Conservation (phyloP, 129 eudicot species). For the Lonicera japonica region DNA sequence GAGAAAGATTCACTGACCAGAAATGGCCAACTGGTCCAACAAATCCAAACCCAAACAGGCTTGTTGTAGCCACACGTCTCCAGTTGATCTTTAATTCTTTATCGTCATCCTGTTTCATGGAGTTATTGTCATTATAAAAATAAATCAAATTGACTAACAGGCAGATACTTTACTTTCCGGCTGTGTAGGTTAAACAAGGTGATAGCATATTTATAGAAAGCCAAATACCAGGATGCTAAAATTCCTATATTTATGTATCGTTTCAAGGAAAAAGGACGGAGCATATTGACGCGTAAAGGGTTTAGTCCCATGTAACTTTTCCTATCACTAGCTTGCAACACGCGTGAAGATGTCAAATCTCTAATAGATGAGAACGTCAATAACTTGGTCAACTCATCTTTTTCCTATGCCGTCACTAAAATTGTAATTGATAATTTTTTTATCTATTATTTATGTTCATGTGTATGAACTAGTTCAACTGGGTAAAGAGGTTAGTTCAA, state of each 20-base stretch:
- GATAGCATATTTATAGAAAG: background rate
- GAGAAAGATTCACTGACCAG: conserved; percentile 48
- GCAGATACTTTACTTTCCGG: background rate
- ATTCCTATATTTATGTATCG: background rate
- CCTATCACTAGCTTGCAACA: too few species aligned
- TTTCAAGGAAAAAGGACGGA: background rate
- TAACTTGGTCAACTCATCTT: background rate
- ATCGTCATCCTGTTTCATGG: conserved; percentile 43
- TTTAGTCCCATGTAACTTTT: too few species aligned
- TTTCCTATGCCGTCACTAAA: background rate
- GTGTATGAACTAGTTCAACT: background rate
- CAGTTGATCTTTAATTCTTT: conserved; percentile 61
- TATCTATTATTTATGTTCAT: too few species aligned
- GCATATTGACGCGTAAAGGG: background rate
- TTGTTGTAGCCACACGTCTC: conserved; percentile 90
- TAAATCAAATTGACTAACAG: background rate
- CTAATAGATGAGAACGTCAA: background rate
- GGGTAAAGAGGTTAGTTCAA: too few species aligned
- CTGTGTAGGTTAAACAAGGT: background rate
- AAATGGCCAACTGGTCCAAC: conserved; percentile 98
- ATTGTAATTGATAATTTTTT: background rate
- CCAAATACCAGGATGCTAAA: background rate
- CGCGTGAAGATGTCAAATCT: background rate
- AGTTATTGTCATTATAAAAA: background rate
- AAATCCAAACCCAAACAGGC: conserved; percentile 87